Conservation (phyloP, 1,139 yeast genomes). For the Fermentozyma sake region DNA sequence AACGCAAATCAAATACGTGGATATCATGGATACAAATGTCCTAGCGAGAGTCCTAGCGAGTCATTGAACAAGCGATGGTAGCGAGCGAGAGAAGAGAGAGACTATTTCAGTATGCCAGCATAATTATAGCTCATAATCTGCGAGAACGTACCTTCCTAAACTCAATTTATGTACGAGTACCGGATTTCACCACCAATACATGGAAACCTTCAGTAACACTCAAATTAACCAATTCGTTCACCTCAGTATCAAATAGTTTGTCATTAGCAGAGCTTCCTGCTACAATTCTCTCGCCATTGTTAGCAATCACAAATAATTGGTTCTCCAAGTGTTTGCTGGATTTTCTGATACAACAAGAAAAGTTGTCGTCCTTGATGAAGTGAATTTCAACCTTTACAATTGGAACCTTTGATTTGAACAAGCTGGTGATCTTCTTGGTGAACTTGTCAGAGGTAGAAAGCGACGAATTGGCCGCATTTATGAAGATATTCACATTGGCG, state of each 20-base stretch:
- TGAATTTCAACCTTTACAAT: slow-evolving; percentile 11
- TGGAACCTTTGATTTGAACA: slow-evolving; percentile 12
- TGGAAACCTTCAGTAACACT: slow-evolving; percentile 21
- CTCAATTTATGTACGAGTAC: too few species aligned
- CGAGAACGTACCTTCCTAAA: too few species aligned
- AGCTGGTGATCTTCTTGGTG: slow-evolving; percentile 17
- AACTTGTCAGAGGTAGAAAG: slow-evolving; percentile 11
- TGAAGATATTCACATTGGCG: slow-evolving; percentile 17
- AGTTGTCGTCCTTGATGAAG: slow-evolving; percentile 18
- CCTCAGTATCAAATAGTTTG: slow-evolving; percentile 13
- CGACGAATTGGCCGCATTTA: slow-evolving; percentile 11
- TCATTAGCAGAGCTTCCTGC: slow-evolving; percentile 2
- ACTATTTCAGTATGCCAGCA: too few species aligned
- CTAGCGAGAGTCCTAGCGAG: too few species aligned
- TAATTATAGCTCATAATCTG: too few species aligned
- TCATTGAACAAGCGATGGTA: too few species aligned
- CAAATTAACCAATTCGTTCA: slow-evolving; percentile 14
- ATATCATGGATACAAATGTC: too few species aligned
- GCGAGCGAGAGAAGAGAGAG: too few species aligned
- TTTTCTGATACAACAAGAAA: slow-evolving; percentile 9
- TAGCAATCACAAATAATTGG: slow-evolving; percentile 23
- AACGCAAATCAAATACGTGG: too few species aligned
- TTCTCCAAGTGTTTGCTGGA: slow-evolving; percentile 10
- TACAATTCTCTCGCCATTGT: too few species aligned
- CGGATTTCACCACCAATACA: slow-evolving; percentile 22